phyloP scores from a whole-genome alignment of 2,329 filamentous ascomycete species.

The Ascochyta viciae-villosae region DNA sequence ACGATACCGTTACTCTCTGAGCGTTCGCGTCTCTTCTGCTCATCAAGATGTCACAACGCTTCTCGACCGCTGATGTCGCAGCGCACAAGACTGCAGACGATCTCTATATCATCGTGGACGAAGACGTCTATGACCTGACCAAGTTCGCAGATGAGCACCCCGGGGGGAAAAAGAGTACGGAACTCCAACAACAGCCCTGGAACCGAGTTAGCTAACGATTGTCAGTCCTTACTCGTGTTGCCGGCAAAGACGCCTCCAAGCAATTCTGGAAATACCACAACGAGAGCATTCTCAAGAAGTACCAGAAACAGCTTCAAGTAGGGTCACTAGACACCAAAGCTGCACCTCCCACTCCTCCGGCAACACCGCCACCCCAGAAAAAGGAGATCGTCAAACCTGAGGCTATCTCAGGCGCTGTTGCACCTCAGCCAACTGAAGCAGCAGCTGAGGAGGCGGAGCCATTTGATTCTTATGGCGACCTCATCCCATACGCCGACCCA shows the following conservation, averaged over 20 bases:
- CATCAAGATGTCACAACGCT: slow-evolving; percentile 80
- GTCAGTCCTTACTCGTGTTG: slow-evolving; percentile 68
- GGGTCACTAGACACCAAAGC: slow-evolving; percentile 84
- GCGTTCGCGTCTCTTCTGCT: slow-evolving; percentile 16
- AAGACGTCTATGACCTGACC: slow-evolving; percentile 94
- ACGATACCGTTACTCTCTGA: slow-evolving; percentile 16
- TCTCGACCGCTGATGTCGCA: slow-evolving; percentile 83
- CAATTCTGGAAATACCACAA: slow-evolving; percentile 74
- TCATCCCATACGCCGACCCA: slow-evolving; percentile 91
- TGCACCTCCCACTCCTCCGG: slow-evolving; percentile 60
- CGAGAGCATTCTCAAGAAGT: slow-evolving; percentile 67
- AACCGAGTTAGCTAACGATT: slow-evolving; percentile 20
- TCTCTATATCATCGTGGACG: slow-evolving; percentile 89
- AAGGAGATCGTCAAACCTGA: slow-evolving; percentile 62
- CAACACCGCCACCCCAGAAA: slow-evolving; percentile 56
- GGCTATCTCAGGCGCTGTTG: slow-evolving; percentile 64
- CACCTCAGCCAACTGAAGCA: slow-evolving; percentile 46
- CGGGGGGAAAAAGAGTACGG: slow-evolving; percentile 75
- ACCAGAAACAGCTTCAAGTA: slow-evolving; percentile 65
- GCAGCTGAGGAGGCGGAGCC: slow-evolving; percentile 69
- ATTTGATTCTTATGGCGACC: slow-evolving; percentile 82
- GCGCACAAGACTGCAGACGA: slow-evolving; percentile 87
- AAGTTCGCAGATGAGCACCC: slow-evolving; percentile 63
- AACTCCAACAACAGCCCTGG: not conserved
- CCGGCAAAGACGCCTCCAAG: slow-evolving; percentile 72